Conservation (phyloP, 306 rosid species). For the Quercus agrifolia region DNA sequence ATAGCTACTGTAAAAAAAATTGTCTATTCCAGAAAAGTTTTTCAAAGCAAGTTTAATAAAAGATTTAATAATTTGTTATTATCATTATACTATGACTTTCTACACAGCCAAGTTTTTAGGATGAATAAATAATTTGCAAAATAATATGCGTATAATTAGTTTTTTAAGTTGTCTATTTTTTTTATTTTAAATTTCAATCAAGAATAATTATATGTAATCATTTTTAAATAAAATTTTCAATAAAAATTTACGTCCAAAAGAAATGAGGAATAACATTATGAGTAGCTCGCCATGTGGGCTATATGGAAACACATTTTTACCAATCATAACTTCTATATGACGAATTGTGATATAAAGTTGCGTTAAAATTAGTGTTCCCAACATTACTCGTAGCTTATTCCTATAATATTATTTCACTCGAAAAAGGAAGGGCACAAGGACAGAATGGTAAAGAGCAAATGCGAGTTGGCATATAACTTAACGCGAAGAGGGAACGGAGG, state of each 20-base stretch:
- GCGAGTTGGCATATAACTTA: neutral
- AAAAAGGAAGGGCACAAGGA: slow-evolving; percentile 21
- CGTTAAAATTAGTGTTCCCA: fast-evolving
- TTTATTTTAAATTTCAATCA: too few species aligned
- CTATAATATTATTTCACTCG: neutral
- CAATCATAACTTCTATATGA: fast-evolving
- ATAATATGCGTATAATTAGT: neutral
- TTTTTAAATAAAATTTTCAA: neutral
- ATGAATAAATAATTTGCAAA: neutral
- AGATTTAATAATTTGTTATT: neutral
- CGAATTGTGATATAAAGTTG: fast-evolving
- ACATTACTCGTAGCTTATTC: neutral
- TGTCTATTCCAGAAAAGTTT: neutral
- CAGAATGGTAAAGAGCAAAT: slow-evolving; percentile 20
- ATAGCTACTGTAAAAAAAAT: neutral
- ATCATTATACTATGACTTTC: neutral
- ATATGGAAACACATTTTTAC: fast-evolving
- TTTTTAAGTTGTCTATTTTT: too few species aligned
- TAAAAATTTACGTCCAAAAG: neutral
- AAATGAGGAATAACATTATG: too few species aligned
- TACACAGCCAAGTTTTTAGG: neutral
- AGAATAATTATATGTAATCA: too few species aligned
- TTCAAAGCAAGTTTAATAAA: neutral
- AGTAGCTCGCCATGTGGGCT: fast-evolving
- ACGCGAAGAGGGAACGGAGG: slow-evolving; percentile 7